Base-by-base conservation (phyloP, 345 rosid genomes). In the Euphorbia tirucalli region DNA sequence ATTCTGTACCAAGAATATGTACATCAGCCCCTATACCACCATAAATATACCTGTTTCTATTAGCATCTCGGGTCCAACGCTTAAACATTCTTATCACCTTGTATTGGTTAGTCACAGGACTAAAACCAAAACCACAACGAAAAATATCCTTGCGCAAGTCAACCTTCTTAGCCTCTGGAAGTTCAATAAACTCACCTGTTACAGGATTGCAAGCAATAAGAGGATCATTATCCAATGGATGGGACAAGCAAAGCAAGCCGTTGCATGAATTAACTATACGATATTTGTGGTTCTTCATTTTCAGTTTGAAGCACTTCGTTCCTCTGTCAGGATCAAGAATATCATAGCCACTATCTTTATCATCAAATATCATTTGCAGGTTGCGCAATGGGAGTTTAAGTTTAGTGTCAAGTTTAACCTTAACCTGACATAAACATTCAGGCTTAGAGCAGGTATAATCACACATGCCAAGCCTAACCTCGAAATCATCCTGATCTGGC, bases 241-340 rank as follows among this genome's bases (percentile, higher is more conserved):
- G 43, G 32, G 65, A 66, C 61, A 78, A 50, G 49, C 81, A 78
- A 44, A 78, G 74, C 39, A 73, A 69, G 15, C 81, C 81, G 67
- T 73, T 78, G 59, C 77, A 73, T 3, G 81, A 72, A 69, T 68
- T 72, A 32, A 72, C 39, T 3, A 35, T 35, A 35, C 7, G 7
- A 35, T 35, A n/a, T n/a, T n/a, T n/a, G n/a, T n/a, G n/a, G n/a
- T n/a, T n/a, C 13, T 28, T 30, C 19, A 25, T 48, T 27, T 21
- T 21, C 50, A 13, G n/a, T n/a, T n/a, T n/a, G n/a, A n/a, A n/a
- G n/a, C n/a, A n/a, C n/a, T n/a, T n/a, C n/a, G n/a, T n/a, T n/a
- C n/a, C n/a, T n/a, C n/a, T n/a, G n/a, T n/a, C n/a, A n/a, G n/a
- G n/a, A n/a, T n/a, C n/a, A n/a, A n/a, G n/a, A n/a, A n/a, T n/a